Base-by-base conservation (phyloP, 345 rosid species). In the Eucalyptus pauciflora region DNA sequence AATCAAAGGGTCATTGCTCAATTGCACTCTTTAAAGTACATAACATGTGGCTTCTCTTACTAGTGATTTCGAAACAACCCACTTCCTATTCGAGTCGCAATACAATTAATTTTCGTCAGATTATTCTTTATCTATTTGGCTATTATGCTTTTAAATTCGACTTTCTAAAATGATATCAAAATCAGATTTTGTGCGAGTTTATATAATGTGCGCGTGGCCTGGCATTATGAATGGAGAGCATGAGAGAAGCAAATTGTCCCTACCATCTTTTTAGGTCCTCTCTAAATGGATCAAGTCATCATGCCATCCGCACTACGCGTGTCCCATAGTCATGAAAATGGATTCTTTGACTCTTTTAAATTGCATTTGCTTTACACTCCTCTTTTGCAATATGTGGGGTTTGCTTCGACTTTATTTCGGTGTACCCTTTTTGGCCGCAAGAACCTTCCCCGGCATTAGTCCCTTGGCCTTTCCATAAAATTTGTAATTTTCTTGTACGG, bases 131-230 rank as follows among this genome's bases (percentile, higher is more conserved):
- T 52, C 8, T 4, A 62, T 29, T 29, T 29, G 18, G 3, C 37
- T 3, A 13, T 62, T 62, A 62, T 13, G 10, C 18, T 29, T 62
- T 13, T 29, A 4, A 13, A n/a, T 64, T n/a, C 3, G 2, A 64
- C 76, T 64, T 64, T 14, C 2, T 14, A 8, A n/a, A 6, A 4
- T 15, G 10, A 4, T 6, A 14, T 14, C 20, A n/a, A 14, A n/a
- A 64, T 3, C 0, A n/a, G 3, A 14, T 1, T n/a, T 15, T 15
- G 5, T 14, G 2, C 3, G 5, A 7, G 16, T 64, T 64, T 64
- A 7, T n/a, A 14, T 64, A 4, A 14, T n/a, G 2, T 56, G 0
- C 0, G 2, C 0, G 3, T 13, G 29, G 13, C 6, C 12, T 25
- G 2, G 1, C 29, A 56, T 22, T 22, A 76, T 76, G 1, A 41